phyloP scores from a whole-genome alignment of 352 stramenopile species.

The Albugo candida region DNA sequence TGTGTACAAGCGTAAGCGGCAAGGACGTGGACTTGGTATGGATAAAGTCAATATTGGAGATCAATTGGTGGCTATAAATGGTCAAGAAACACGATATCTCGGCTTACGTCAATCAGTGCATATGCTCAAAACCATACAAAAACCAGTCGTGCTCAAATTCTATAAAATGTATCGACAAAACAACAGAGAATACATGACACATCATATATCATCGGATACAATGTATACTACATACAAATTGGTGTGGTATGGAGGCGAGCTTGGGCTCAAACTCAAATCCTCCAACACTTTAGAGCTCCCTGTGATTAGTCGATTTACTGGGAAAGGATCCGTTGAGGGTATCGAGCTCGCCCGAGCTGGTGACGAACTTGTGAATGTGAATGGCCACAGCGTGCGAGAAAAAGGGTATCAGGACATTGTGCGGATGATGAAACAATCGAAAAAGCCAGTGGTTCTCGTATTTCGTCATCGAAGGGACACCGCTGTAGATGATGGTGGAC shows the following conservation, averaged over 20 bases:
- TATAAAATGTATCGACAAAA: conserved; percentile 65
- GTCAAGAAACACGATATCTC: conserved; percentile 67
- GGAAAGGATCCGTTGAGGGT: conserved; percentile 58
- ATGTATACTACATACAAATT: conserved; percentile 55
- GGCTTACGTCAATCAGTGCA: conserved; percentile 72
- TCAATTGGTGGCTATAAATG: conserved; percentile 65
- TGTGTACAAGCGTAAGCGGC: conserved; percentile 74
- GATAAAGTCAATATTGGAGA: conserved; percentile 58
- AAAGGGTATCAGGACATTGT: conserved; percentile 68
- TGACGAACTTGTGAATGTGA: conserved; percentile 71
- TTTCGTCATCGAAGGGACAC: conserved; percentile 36
- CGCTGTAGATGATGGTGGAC: too few relatives aligned
- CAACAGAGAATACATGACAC: conserved; percentile 26
- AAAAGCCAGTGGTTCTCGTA: conserved; percentile 58
- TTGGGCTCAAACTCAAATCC: conserved; percentile 73
- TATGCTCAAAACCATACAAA: conserved; percentile 67
- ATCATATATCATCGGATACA: conserved; percentile 11
- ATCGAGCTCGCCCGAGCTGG: conserved; percentile 62
- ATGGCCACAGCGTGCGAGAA: conserved; percentile 51
- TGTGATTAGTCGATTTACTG: conserved; percentile 66
- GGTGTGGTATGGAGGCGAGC: conserved; percentile 68
- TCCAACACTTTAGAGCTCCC: conserved; percentile 42
- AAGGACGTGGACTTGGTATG: conserved; percentile 66
- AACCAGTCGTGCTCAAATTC: conserved; percentile 75
- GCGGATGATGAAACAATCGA: conserved; percentile 73